These are phyloP conservation scores for Euphorbia celastroides DNA, from an alignment of 441 rosid species.

Conservation along the genomic window DNA sequence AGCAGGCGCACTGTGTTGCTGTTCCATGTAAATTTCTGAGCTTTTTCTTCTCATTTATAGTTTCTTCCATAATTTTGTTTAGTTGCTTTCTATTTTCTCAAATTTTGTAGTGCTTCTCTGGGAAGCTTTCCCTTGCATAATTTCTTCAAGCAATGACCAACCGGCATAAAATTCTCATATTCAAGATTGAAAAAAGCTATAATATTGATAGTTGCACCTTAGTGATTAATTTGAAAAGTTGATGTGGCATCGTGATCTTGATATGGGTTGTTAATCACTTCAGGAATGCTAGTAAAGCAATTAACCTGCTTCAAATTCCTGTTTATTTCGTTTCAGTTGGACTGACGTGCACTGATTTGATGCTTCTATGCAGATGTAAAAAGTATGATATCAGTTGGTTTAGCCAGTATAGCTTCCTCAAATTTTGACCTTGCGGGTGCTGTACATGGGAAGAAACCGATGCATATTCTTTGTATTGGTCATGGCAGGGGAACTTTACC, in stretches of 20 bases:
- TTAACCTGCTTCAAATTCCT: neutral
- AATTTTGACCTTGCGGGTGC: constrained; percentile 49
- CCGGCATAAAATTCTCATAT: neutral
- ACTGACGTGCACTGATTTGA: neutral
- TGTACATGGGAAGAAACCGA: constrained; percentile 42
- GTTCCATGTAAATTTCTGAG: constrained; percentile 58
- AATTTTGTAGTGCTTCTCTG: neutral
- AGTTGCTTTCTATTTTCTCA: neutral
- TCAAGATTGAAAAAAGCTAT: no score
- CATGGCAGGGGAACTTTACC: constrained; percentile 96
- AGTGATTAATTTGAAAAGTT: no score
- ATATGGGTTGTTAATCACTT: no score
- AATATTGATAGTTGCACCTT: no score
- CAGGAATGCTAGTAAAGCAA: no score
- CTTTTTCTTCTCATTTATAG: neutral
- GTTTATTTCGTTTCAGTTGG: neutral
- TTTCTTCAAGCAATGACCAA: neutral
- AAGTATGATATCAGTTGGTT: constrained; percentile 27
- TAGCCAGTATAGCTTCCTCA: constrained; percentile 56
- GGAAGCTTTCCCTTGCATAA: neutral
- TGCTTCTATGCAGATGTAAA: constrained; percentile 21
- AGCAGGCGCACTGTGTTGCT: constrained; percentile 77
- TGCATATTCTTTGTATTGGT: constrained; percentile 77
- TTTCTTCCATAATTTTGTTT: neutral
- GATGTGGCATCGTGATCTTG: no score